Evolutionary conservation across 2,329 filamentous ascomycete genomes (phyloP), one percentile per base, ranked within the genome.

Genomic region (Xylariaceae sp.): DNA sequence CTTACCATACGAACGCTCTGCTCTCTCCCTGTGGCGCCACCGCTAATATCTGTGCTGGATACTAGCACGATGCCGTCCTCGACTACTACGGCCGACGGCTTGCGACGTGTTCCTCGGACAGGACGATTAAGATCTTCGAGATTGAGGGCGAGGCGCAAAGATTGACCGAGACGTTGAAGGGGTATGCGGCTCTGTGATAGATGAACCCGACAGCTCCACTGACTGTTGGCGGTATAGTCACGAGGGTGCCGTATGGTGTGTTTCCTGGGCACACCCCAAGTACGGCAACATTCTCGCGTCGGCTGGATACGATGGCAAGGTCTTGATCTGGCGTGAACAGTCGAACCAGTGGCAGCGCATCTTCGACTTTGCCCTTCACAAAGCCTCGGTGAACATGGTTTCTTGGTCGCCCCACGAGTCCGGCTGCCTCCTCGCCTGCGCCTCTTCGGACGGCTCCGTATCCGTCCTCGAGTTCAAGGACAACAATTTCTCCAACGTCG

Each of bases 61-160:
- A n/a, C 35, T 48, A 87, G 90, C 92, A 98, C 63, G 92, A 98
- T 75, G 92, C 92, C 46, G 90, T 94, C 46, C 81, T 98, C 57
- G 92, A 98, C 63, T 98, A 96, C 71, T 98, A 96, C 63, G 92
- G 92, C 56, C 81, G 92, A 49, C 83, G 90, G 56, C 78, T 98
- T 51, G 92, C 92, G 43, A 98, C 92, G 47, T 96, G 92, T 65
- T 95, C 89, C 22, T 95, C 90, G 47, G 92, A 98, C 66, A 89
- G 92, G 59, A 96, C 90, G 30, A 94, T 98, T 70, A 96, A 96
- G 70, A 96, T 98, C 57, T 98, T 95, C 58, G 92, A 98, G 64
- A 83, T 98, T 36, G 90, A 96, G 55, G 87, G 88, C 53, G 89
- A 96, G 51, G 76, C 82, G 48, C 90, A 98, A 64, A 77, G 85